These are phyloP conservation scores for Xerocomus spinulosus DNA, from an alignment of 768 basidiomycete genomes.

Conservation along the genomic window DNA sequence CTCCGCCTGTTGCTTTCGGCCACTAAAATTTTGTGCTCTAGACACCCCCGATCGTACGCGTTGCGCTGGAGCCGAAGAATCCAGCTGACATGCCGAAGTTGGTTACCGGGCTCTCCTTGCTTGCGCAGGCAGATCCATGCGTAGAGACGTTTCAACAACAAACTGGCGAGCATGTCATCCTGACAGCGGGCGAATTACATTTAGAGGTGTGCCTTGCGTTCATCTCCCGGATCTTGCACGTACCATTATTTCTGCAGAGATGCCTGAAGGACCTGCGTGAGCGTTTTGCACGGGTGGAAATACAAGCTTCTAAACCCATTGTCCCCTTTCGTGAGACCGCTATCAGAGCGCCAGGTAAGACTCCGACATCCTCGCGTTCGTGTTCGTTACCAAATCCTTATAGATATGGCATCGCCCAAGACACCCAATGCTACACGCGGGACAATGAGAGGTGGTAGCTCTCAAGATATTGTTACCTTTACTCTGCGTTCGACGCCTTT, in stretches of 20 bases:
- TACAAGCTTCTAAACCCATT: conserved; percentile 91
- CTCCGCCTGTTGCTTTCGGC: not conserved
- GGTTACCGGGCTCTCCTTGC: conserved; percentile 77
- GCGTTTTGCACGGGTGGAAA: conserved; percentile 88
- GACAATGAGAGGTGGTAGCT: conserved; percentile 65
- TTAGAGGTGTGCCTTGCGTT: conserved; percentile 60
- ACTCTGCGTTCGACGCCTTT: conserved; percentile 80
- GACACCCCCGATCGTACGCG: conserved; percentile 89
- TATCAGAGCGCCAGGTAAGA: conserved; percentile 65
- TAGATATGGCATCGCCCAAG: conserved; percentile 88
- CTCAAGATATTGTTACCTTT: conserved; percentile 71
- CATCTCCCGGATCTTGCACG: not conserved
- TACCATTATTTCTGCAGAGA: conserved; percentile 46
- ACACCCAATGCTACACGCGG: conserved; percentile 67
- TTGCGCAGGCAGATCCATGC: conserved; percentile 94
- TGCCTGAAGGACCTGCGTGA: conserved; percentile 96
- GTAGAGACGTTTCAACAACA: conserved; percentile 97
- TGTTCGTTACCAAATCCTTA: not conserved
- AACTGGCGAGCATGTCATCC: conserved; percentile 95
- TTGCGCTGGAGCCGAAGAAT: conserved; percentile 82
- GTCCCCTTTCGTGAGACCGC: conserved; percentile 98
- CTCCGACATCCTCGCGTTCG: not conserved
- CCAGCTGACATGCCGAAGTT: conserved; percentile 89
- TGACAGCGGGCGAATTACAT: conserved; percentile 94
- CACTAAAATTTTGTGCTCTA: conserved; percentile 26